Evolutionary conservation across 176 grass and related monocot species (phyloP).

Genomic region (Triticum timopheevii): DNA sequence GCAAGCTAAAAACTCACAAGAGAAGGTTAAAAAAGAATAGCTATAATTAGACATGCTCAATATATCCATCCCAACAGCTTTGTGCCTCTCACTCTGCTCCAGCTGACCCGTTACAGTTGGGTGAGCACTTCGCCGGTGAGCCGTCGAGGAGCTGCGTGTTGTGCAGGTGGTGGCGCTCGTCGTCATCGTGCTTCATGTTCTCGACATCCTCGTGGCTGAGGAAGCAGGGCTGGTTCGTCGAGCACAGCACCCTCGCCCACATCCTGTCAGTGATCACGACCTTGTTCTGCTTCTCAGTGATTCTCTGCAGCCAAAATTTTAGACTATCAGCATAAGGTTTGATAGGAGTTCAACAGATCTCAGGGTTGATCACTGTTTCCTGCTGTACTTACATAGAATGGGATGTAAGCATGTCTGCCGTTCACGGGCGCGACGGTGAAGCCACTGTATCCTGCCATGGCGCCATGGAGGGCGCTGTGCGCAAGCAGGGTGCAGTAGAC

Average conservation of each 20-base stretch:
- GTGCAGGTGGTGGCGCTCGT: slow-evolving; percentile 43
- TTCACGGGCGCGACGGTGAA: slow-evolving; percentile 86
- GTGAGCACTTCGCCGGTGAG: slow-evolving; percentile 24
- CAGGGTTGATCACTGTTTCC: neutral
- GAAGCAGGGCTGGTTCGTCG: slow-evolving; percentile 92
- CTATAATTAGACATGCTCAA: slow-evolving; percentile 27
- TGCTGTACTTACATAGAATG: slow-evolving; percentile 73
- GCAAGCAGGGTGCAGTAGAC: slow-evolving; percentile 91
- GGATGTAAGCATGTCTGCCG: slow-evolving; percentile 91
- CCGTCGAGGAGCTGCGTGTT: slow-evolving; percentile 43
- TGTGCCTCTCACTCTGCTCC: neutral
- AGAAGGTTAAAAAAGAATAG: neutral
- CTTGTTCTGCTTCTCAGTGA: slow-evolving; percentile 88
- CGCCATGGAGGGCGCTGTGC: slow-evolving; percentile 80
- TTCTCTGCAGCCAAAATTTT: slow-evolving; percentile 49
- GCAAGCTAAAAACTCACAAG: neutral
- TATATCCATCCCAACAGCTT: neutral
- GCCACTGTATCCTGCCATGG: slow-evolving; percentile 94
- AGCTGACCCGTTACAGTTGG: slow-evolving; percentile 34
- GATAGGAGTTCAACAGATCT: neutral
- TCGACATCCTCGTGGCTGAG: slow-evolving; percentile 64
- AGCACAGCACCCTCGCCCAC: slow-evolving; percentile 94
- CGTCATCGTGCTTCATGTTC: slow-evolving; percentile 56
- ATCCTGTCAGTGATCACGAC: slow-evolving; percentile 95
- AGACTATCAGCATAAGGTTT: slow-evolving; percentile 5